Evolutionary conservation across 164 flowering plant species (phyloP).

Genomic region (Nelumbo lutea): DNA sequence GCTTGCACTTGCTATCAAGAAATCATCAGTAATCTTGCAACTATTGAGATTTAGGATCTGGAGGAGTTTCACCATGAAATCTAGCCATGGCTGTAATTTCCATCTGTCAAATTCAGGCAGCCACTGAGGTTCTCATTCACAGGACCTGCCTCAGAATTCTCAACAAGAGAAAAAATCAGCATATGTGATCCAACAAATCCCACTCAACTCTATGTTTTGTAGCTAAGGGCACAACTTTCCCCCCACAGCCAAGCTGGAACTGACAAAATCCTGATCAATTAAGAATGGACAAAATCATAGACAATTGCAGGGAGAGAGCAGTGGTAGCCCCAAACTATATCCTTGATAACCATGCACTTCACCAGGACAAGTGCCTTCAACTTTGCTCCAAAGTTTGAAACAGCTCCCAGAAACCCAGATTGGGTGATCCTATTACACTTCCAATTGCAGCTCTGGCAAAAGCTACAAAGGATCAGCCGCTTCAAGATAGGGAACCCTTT

Average conservation of each 20-base stretch:
- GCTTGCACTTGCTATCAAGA: slow-evolving; percentile 55
- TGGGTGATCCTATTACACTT: slow-evolving; percentile 72
- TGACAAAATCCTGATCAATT: slow-evolving; percentile 68
- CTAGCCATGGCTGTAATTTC: slow-evolving; percentile 36
- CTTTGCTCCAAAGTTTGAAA: slow-evolving; percentile 41
- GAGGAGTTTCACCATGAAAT: slow-evolving; percentile 54
- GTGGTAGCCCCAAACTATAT: slow-evolving; percentile 23
- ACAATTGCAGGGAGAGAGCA: slow-evolving; percentile 39
- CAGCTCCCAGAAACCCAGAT: slow-evolving; percentile 47
- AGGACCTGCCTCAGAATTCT: slow-evolving; percentile 41
- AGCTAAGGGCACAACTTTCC: slow-evolving; percentile 62
- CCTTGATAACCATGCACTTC: slow-evolving; percentile 61
- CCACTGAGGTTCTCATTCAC: slow-evolving; percentile 54
- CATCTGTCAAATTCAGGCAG: slow-evolving; percentile 55
- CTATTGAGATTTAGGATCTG: slow-evolving; percentile 55
- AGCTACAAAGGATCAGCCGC: slow-evolving; percentile 43
- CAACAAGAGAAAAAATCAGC: slow-evolving; percentile 46
- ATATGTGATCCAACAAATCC: slow-evolving; percentile 57
- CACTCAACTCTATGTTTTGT: slow-evolving; percentile 50
- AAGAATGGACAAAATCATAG: slow-evolving; percentile 41
- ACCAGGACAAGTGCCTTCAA: slow-evolving; percentile 52
- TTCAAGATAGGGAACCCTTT: slow-evolving; percentile 63
- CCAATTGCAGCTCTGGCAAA: slow-evolving; percentile 52
- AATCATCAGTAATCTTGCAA: slow-evolving; percentile 50
- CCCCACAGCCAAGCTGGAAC: slow-evolving; percentile 38